A percentile compares a stretch with the other conserved stretches of the same genome.
Conservation (phyloP, 2,329 filamentous ascomycete genomes). For the Xylaria sp. region DNA sequence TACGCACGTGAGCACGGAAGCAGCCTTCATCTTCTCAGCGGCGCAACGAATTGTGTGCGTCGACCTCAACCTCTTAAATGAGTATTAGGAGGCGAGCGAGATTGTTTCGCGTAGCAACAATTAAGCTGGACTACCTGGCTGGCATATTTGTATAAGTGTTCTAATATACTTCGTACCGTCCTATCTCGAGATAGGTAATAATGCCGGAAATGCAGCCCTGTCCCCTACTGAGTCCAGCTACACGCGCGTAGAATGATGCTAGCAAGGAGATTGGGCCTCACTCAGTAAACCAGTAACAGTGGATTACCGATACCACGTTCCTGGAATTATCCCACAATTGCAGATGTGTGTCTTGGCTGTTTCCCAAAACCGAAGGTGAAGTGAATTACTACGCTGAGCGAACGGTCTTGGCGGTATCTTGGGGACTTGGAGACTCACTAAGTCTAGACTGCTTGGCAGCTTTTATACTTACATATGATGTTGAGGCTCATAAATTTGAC, state of each 20-base stretch:
- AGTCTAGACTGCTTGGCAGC: slow-evolving; percentile 22
- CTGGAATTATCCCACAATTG: slow-evolving; percentile 21
- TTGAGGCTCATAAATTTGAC: not conserved
- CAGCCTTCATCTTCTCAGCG: slow-evolving; percentile 24
- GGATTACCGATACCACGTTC: slow-evolving; percentile 26
- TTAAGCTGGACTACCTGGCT: not conserved
- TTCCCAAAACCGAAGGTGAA: slow-evolving; percentile 36
- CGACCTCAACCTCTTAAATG: slow-evolving; percentile 1
- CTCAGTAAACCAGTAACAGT: slow-evolving; percentile 27
- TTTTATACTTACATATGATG: not conserved
- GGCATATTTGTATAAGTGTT: slow-evolving; percentile 8
- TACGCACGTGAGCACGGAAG: slow-evolving; percentile 34
- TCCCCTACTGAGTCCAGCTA: slow-evolving; percentile 2
- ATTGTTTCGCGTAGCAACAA: not conserved
- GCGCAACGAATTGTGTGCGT: not conserved
- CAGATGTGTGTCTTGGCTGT: slow-evolving; percentile 22
- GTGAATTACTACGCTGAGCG: slow-evolving; percentile 6
- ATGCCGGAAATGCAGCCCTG: slow-evolving; percentile 5
- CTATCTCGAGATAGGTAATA: slow-evolving; percentile 4
- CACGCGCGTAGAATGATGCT: not conserved
- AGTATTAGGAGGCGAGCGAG: not conserved
- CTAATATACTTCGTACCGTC: not conserved
- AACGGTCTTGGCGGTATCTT: slow-evolving; percentile 27
- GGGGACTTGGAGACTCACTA: not conserved
- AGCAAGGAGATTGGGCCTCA: not conserved